Base-by-base conservation (phyloP, 129 eudicot genomes). In the Heracleum sosnowskyi region DNA sequence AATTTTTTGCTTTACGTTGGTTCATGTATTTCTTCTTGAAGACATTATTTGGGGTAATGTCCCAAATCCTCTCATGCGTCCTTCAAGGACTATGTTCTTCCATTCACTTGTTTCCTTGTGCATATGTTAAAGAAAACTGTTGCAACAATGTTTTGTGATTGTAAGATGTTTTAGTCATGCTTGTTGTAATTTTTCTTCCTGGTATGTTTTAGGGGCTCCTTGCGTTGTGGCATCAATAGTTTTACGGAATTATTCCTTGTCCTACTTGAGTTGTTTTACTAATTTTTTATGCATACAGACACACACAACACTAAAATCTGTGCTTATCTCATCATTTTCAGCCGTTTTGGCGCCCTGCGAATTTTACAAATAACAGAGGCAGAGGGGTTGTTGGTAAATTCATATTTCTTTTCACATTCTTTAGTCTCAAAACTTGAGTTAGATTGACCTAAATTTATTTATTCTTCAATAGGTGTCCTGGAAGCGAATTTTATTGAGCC, bases 401-500 rank as follows among this genome's bases (percentile, higher is more conserved):
- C 4, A 26, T 8, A 44, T 40, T 40, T 45, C 55, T 0, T 15
- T 44, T 28, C 24, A 28, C 22, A 29, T 42, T 8, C 33, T 74
- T 5, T 15, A 28, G n/a, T 37, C 46, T 17, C 39, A 5, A 11
- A 28, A 15, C 2, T 13, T 49, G 39, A 44, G 34, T 74, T 37
- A 7, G 35, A 44, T 10, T 3, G 7, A 46, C 47, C 36, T 77
- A 5, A 13, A 77, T 60, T 15, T 6, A 6, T 69, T 69, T 34
- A 46, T 75, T 55, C 76, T 20, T 60, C 34, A 70, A 16, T 76
- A 90, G 95, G 95, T 78, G 78, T 90, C 15, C 85, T 90, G 75
- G 91, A 90, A 82, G 91, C 95, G 53, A 83, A 90, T 74, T 85
- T 82, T 69, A 74, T 90, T 33, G 84, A 85, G 84, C 95, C 95